Evolutionary conservation across 208 protist species (phyloP), one percentile per base, ranked within the genome.

Genomic region (Trypanosoma theileri): DNA sequence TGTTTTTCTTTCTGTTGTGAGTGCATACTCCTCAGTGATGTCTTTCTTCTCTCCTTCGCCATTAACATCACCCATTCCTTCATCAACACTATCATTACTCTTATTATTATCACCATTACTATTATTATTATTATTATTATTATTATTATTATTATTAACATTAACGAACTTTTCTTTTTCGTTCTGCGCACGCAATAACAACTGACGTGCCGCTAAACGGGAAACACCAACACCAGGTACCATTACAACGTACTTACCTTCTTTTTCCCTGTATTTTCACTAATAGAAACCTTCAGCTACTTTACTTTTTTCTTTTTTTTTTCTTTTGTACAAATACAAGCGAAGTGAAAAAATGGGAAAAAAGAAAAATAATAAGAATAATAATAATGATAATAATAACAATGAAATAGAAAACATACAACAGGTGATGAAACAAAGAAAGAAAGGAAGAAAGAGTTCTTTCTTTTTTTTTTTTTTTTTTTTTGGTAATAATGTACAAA

Each of bases 401-500:
- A 6, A 7, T 26, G 19, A 26, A 12, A 4, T 7, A 14, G 10
- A 40, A 9, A 48, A 50, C 40, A 26, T 1, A 26, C 8, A 52
- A 14, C 7, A 35, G 6, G 28, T 35, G 28, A 6, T 35, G 1
- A 48, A 52, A 35, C 6, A 48, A 52, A 35, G n/a, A 52, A 35
- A 35, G 21, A 63, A 52, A 63, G 0, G 35, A 31, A 63, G 1
- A 35, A 35, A 35, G 6, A 35, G 6, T 8, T 1, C 28, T 35
- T 6, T 35, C 28, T 35, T 35, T 35, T 6, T 56, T 56, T 28
- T 56, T 35, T 6, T 35, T 6, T 35, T 35, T 35, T 6, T 56
- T 56, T 28, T 56, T 56, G 7, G 14, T 28, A 56, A 22, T 12
- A 56, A 26, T 56, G 22, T 56, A 28, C 10, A 56, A 56, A 56